phyloP scores from a whole-genome alignment of 2,329 filamentous ascomycete species.

The Nemania sp. region DNA sequence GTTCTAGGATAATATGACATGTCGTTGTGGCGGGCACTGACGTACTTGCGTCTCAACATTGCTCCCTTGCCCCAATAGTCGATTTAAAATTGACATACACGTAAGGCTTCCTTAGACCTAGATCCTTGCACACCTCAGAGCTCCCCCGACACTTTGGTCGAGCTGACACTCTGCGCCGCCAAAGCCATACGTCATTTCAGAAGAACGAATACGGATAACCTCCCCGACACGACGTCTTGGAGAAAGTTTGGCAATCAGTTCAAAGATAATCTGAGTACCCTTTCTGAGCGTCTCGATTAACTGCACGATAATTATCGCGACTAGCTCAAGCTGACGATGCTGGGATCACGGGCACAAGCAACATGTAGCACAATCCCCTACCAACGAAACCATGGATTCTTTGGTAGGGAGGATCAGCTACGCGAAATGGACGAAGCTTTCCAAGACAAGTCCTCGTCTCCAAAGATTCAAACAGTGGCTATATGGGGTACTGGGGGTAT shows the following conservation, averaged over 20 bases:
- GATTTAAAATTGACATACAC: neutral
- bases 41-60: no score
- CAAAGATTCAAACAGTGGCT: neutral
- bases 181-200: neutral
- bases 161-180: neutral
- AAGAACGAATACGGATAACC: neutral
- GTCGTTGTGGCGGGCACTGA: no score
- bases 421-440: neutral
- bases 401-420: neutral
- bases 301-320: neutral
- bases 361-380: neutral
- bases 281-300: neutral
- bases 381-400: conserved; percentile 3
- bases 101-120: no score
- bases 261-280: neutral
- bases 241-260: neutral
- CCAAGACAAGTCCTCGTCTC: neutral
- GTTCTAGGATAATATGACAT: no score
- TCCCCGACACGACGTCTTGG: neutral
- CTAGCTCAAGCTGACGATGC: neutral
- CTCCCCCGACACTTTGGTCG: neutral
- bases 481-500: neutral
- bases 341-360: neutral
- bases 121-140: neutral
- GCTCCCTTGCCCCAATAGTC: no score